A percentile compares a stretch with the other conserved stretches of the same genome.
Conservation (phyloP, 164 flowering plant species). For the Liquidambar formosana region DNA sequence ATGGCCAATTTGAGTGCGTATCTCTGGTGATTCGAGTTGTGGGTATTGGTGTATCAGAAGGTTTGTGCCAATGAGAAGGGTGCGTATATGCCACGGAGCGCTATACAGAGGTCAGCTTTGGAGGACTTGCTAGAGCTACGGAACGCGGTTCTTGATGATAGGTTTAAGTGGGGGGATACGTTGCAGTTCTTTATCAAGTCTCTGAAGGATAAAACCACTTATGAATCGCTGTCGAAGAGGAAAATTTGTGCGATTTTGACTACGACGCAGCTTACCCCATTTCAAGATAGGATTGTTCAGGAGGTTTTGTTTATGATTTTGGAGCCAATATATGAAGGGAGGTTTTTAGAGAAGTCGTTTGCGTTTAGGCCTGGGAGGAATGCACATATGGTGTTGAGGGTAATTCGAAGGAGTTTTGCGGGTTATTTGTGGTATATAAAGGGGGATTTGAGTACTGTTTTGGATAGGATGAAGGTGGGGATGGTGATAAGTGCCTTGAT, state of each 20-base stretch:
- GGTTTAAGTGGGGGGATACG: slow-evolving; percentile 94
- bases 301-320: slow-evolving; percentile 88
- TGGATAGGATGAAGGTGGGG: slow-evolving; percentile 93
- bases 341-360: slow-evolving; percentile 83
- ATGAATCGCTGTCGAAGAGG: slow-evolving; percentile 76
- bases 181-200: slow-evolving; percentile 76
- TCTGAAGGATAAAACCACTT: slow-evolving; percentile 82
- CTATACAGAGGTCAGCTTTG: slow-evolving; percentile 65
- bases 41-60: slow-evolving; percentile 95
- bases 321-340: slow-evolving; percentile 87
- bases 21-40: slow-evolving; percentile 75
- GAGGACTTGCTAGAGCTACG: slow-evolving; percentile 79
- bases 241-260: slow-evolving; percentile 79
- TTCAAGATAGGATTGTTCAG: slow-evolving; percentile 91
- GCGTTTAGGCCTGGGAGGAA: slow-evolving; percentile 94
- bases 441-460: slow-evolving; percentile 83
- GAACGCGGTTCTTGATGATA: slow-evolving; percentile 85
- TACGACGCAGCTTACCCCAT: slow-evolving; percentile 76
- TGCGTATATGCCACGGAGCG: slow-evolving; percentile 70
- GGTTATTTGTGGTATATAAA: slow-evolving; percentile 94
- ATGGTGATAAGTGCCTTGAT: slow-evolving; percentile 77
- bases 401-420: slow-evolving; percentile 80
- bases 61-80: slow-evolving; percentile 84
- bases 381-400: slow-evolving; percentile 81
- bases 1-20: slow-evolving; percentile 57